phyloP scores from a whole-genome alignment of 2,329 filamentous ascomycete species.

The Colletotrichum cordylinicola region DNA sequence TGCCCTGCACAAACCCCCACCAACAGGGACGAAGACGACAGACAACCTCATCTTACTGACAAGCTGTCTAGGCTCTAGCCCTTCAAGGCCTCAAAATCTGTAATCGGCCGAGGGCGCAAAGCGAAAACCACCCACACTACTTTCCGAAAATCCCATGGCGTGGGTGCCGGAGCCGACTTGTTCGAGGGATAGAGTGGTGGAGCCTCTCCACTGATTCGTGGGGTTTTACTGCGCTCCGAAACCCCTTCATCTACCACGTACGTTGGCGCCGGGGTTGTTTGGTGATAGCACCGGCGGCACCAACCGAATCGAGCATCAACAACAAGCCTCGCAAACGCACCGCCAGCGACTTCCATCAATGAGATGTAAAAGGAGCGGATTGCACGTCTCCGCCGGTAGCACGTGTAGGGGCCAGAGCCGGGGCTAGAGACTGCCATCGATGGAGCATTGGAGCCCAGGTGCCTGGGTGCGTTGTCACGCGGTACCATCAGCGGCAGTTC shows the following conservation, averaged over 20 bases:
- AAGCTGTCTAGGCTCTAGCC: neutral
- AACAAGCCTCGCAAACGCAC: neutral
- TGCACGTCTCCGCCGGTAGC: constrained; percentile 9
- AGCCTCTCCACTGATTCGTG: constrained; percentile 11
- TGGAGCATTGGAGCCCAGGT: neutral
- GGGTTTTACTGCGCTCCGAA: neutral
- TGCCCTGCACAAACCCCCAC: neutral
- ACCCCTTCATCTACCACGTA: constrained; percentile 16
- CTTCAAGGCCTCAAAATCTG: neutral
- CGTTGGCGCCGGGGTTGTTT: neutral
- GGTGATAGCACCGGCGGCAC: constrained; percentile 4
- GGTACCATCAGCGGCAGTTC: neutral
- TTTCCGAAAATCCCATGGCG: neutral
- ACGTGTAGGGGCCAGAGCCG: neutral
- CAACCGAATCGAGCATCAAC: neutral
- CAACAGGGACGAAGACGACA: neutral
- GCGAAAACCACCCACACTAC: neutral
- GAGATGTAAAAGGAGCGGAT: neutral
- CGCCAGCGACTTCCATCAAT: constrained; percentile 3
- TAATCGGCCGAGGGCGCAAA: neutral
- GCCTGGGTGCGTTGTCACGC: neutral
- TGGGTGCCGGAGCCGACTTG: constrained; percentile 1
- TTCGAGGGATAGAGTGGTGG: constrained; percentile 5
- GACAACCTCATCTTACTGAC: constrained; percentile 5
- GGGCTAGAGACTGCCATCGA: constrained; percentile 2